phyloP scores from a whole-genome alignment of 2,329 filamentous ascomycete species.

The Pseudogymnoascus pannorum region DNA sequence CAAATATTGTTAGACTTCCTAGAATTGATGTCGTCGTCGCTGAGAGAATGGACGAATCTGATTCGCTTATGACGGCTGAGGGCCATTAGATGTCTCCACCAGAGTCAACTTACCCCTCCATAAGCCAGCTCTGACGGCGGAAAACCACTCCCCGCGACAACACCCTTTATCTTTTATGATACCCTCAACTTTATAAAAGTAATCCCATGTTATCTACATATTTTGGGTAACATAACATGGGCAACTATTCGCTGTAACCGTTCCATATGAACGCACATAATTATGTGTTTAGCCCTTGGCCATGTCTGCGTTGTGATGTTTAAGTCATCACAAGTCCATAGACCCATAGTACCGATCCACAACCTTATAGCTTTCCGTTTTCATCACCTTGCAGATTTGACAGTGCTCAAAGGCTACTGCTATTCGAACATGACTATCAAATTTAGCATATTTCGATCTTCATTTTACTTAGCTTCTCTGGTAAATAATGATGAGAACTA shows the following conservation, averaged over 20 bases:
- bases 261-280: not conserved
- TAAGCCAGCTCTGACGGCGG: not conserved
- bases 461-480: not conserved
- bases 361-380: slow-evolving; percentile 8
- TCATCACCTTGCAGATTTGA: slow-evolving; percentile 3
- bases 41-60: not conserved
- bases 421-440: not conserved
- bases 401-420: not conserved
- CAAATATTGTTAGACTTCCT: slow-evolving; percentile 3
- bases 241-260: slow-evolving; percentile 3
- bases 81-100: not conserved
- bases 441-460: not conserved
- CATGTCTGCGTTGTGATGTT: not conserved
- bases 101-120: slow-evolving; percentile 7
- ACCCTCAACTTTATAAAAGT: not conserved
- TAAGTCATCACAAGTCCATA: slow-evolving; percentile 1
- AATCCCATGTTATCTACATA: slow-evolving; percentile 1
- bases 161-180: not conserved
- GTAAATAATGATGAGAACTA: not conserved
- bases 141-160: not conserved
- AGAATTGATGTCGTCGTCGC: slow-evolving; percentile 1
- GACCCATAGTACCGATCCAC: slow-evolving; percentile 4
- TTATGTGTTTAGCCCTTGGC: not conserved
- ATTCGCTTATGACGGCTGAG: slow-evolving; percentile 1
- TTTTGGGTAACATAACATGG: slow-evolving; percentile 2